Conservation (phyloP, 805 yeast species). For the Hanseniaspora clermontiae region DNA sequence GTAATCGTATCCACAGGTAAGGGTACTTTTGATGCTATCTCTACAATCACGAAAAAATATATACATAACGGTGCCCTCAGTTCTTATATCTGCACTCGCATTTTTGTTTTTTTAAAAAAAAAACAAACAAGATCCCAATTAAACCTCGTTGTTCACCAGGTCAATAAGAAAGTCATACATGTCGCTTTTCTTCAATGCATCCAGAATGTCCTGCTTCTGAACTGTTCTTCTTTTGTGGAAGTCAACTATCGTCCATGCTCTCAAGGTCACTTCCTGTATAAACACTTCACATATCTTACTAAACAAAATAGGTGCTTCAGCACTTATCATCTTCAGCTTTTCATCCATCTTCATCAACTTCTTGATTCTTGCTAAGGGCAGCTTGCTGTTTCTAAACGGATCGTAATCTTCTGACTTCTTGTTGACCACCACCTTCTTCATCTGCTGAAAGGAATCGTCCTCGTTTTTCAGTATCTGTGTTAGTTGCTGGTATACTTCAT, state of each 20-base stretch:
- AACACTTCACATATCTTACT: slow-evolving; percentile 97
- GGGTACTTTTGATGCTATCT: too few relatives aligned
- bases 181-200: slow-evolving; percentile 85
- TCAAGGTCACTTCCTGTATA: slow-evolving; percentile 91
- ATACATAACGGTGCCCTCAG: too few relatives aligned
- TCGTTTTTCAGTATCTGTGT: neutral
- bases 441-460: neutral
- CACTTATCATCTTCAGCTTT: slow-evolving; percentile 93
- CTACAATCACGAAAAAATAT: too few relatives aligned
- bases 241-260: slow-evolving; percentile 98
- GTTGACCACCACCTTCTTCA: neutral
- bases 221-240: slow-evolving; percentile 88
- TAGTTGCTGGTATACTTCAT: neutral
- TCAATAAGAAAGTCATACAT: slow-evolving; percentile 97
- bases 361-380: slow-evolving; percentile 91
- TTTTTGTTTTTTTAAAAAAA: neutral
- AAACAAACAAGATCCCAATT: slow-evolving; percentile 18
- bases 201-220: slow-evolving; percentile 88
- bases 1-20: too few relatives aligned
- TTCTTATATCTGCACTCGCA: too few relatives aligned
- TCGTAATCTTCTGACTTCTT: slow-evolving; percentile 1
- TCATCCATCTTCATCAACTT: slow-evolving; percentile 97
- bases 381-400: slow-evolving; percentile 78
- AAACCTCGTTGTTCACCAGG: slow-evolving; percentile 39
- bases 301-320: slow-evolving; percentile 94